Evolutionary conservation across 805 yeast species (phyloP).

Genomic region (Candida rishiriensis): DNA sequence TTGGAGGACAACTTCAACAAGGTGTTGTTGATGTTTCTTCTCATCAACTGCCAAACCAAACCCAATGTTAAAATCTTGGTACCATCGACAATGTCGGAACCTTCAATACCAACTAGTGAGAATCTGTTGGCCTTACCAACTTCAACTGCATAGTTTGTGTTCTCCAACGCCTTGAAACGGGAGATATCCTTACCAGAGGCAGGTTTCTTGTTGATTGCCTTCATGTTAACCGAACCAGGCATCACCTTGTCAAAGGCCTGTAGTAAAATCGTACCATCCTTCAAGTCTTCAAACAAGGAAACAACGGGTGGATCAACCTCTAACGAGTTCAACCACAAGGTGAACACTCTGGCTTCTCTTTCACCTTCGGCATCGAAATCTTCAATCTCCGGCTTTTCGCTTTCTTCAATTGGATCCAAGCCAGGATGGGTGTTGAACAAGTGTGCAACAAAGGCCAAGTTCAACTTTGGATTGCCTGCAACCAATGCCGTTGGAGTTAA

Average conservation of each 20-base stretch:
- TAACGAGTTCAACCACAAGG: slow-evolving; percentile 93
- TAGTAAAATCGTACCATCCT: slow-evolving; percentile 82
- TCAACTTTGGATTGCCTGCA: slow-evolving; percentile 94
- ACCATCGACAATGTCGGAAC: slow-evolving; percentile 95
- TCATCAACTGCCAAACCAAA: slow-evolving; percentile 97
- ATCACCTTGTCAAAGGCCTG: slow-evolving; percentile 95
- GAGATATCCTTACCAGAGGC: slow-evolving; percentile 67
- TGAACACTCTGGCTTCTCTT: slow-evolving; percentile 97
- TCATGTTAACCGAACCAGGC: slow-evolving; percentile 83
- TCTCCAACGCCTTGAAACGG: slow-evolving; percentile 93
- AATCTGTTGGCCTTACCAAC: slow-evolving; percentile 89
- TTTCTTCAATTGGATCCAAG: slow-evolving; percentile 88
- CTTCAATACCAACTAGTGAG: slow-evolving; percentile 96
- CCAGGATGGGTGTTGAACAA: slow-evolving; percentile 96
- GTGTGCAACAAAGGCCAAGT: slow-evolving; percentile 96
- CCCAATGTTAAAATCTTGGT: slow-evolving; percentile 84
- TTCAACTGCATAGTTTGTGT: slow-evolving; percentile 97
- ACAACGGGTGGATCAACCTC: slow-evolving; percentile 96
- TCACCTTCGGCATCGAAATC: slow-evolving; percentile 99
- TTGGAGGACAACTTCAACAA: slow-evolving; percentile 64
- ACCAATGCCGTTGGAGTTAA: slow-evolving; percentile 90
- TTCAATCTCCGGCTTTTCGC: slow-evolving; percentile 89
- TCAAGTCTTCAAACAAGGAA: slow-evolving; percentile 86
- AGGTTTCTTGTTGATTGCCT: slow-evolving; percentile 83
- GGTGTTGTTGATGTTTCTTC: slow-evolving; percentile 88